Percentiles rank a stretch among this genome's conserved stretches.
Conservation (phyloP, 2,329 filamentous ascomycete species). For the Fusarium papillatum region DNA sequence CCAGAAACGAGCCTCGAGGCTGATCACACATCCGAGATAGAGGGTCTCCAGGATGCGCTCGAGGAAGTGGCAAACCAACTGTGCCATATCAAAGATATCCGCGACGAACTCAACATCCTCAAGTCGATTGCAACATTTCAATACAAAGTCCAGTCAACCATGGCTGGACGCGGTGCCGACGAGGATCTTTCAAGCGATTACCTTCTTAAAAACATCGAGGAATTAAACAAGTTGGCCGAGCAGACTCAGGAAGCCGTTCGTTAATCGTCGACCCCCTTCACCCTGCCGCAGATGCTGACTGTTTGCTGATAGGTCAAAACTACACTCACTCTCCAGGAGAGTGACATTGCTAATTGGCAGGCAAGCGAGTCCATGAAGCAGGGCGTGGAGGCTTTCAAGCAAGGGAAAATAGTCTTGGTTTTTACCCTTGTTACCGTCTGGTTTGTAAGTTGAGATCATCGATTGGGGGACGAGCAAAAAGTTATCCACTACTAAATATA, state of each 20-base stretch:
- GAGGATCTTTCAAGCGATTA: neutral
- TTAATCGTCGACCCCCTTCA: no score
- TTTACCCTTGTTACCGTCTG: neutral
- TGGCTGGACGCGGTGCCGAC: rapidly evolving
- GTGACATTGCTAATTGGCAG: neutral
- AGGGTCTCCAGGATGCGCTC: neutral
- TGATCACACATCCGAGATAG: rapidly evolving
- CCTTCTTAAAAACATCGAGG: neutral
- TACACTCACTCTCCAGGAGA: neutral
- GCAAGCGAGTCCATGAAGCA: neutral
- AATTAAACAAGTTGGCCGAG: neutral
- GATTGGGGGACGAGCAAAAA: no score
- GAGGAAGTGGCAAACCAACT: rapidly evolving
- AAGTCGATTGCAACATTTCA: no score
- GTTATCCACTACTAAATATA: neutral
- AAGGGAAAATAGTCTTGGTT: neutral
- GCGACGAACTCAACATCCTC: no score
- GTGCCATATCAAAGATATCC: neutral
- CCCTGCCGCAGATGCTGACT: no score
- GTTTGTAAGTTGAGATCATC: conserved; percentile 4
- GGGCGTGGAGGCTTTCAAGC: neutral
- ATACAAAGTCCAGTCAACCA: neutral
- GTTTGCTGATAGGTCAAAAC: neutral
- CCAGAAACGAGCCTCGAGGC: no score
- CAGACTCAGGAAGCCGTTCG: neutral